Conservation (phyloP, 1,284 basidiomycete species). For the Caloboletus inedulis region DNA sequence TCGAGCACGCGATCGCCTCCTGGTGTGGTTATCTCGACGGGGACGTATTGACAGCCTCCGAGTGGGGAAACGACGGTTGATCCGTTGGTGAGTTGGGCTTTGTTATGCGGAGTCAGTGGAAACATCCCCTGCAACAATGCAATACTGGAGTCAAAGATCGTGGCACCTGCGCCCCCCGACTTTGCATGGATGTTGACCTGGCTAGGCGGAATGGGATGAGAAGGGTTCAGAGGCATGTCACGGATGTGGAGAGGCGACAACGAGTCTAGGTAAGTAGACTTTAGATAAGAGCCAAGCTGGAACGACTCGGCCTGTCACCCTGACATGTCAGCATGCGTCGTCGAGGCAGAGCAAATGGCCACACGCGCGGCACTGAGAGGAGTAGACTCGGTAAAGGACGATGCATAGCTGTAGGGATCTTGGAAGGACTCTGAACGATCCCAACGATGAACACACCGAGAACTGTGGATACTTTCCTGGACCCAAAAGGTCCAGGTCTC, state of each 20-base stretch:
- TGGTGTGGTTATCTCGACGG: constrained; percentile 77
- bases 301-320: constrained; percentile 62
- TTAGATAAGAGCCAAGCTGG: constrained; percentile 65
- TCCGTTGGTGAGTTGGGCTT: constrained; percentile 76
- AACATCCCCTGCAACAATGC: constrained; percentile 76
- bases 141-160: constrained; percentile 81
- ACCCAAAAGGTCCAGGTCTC: too few relatives aligned
- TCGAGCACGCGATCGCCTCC: constrained; percentile 78
- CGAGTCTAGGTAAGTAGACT: constrained; percentile 66
- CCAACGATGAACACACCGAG: constrained; percentile 77
- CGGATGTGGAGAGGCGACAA: constrained; percentile 64
- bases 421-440: constrained; percentile 73
- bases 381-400: constrained; percentile 73
- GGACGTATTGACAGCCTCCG: constrained; percentile 82
- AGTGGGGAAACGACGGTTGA: constrained; percentile 69
- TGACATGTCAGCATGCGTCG: constrained; percentile 5
- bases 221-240: constrained; percentile 46
- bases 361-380: constrained; percentile 72
- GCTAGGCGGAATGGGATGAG: constrained; percentile 45
- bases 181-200: constrained; percentile 76
- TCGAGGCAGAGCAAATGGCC: not conserved
- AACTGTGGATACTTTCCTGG: constrained; percentile 68
- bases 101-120: constrained; percentile 67
- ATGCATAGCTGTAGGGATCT: constrained; percentile 66
- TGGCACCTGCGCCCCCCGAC: constrained; percentile 76